A percentile compares a stretch with the other conserved stretches of the same genome.
Evolutionary conservation across 2,329 filamentous ascomycete genomes (phyloP).

Genomic region (Beauveria asiatica): DNA sequence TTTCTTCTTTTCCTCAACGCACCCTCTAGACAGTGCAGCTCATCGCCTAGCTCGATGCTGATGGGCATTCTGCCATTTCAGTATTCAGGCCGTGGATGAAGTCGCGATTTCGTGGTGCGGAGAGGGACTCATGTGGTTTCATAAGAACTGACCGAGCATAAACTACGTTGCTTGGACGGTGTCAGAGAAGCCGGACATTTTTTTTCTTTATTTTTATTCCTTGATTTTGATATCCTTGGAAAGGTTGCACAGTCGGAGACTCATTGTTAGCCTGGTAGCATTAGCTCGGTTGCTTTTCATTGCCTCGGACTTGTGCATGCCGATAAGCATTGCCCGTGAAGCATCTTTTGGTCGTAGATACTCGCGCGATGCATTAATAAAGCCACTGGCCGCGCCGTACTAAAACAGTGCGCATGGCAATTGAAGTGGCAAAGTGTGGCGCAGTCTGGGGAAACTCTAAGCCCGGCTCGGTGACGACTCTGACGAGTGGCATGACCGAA

Average conservation of each 20-base stretch:
- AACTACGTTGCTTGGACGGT: conserved; percentile 28
- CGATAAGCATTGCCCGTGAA: too few relatives aligned
- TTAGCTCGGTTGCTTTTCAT: neutral
- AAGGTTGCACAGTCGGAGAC: neutral
- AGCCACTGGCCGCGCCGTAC: neutral
- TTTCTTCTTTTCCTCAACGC: conserved; percentile 45
- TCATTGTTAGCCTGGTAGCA: too few relatives aligned
- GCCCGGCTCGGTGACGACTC: neutral
- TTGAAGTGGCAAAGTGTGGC: neutral
- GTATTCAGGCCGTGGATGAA: conserved; percentile 52
- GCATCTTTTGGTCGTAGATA: neutral
- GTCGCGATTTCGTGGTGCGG: conserved; percentile 51
- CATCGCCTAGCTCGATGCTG: conserved; percentile 52
- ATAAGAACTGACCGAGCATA: conserved; percentile 51
- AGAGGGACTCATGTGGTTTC: conserved; percentile 39
- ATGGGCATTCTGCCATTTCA: conserved; percentile 61
- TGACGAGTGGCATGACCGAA: neutral
- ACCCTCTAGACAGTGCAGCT: conserved; percentile 81
- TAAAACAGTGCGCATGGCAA: neutral
- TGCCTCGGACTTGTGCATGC: neutral
- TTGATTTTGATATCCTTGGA: neutral
- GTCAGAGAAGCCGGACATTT: conserved; percentile 34
- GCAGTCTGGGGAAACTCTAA: neutral
- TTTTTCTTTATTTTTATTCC: conserved; percentile 7
- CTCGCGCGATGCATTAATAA: neutral